Percentiles rank a stretch among this genome's conserved stretches.
Evolutionary conservation across 1,139 yeast genomes (phyloP).

Genomic region (Yamadazyma dendronema): DNA sequence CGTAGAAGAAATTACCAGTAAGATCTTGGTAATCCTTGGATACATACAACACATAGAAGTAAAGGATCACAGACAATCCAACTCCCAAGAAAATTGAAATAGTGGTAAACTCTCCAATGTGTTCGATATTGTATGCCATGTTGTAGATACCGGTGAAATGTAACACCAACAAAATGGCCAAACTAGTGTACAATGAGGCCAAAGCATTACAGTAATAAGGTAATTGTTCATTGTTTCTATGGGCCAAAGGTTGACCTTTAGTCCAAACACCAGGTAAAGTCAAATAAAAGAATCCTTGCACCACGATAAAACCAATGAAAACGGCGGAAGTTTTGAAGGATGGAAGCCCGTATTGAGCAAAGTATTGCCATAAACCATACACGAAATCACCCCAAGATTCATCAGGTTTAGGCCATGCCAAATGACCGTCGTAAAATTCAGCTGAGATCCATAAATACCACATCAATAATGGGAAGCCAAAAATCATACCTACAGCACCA

Average conservation of each 20-base stretch:
- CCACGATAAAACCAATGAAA: conserved; percentile 66
- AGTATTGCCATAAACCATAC: conserved; percentile 42
- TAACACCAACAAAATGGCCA: conserved; percentile 54
- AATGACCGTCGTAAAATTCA: conserved; percentile 67
- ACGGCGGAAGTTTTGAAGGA: conserved; percentile 62
- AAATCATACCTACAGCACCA: conserved; percentile 94
- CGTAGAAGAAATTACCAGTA: conserved; percentile 90
- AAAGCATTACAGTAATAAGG: conserved; percentile 94
- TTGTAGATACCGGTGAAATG: conserved; percentile 76
- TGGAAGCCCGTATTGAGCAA: conserved; percentile 66
- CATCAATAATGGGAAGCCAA: conserved; percentile 91
- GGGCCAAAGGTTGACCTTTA: conserved; percentile 88
- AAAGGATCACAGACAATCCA: conserved; percentile 57
- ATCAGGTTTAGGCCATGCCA: conserved; percentile 65
- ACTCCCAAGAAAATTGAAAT: conserved; percentile 83
- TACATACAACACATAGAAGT: conserved; percentile 62
- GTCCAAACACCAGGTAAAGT: conserved; percentile 95
- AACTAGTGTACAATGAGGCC: conserved; percentile 73
- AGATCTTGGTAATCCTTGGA: conserved; percentile 77
- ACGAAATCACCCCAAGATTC: conserved; percentile 61
- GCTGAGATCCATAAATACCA: conserved; percentile 96
- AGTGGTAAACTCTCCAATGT: conserved; percentile 90
- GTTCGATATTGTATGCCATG: conserved; percentile 69
- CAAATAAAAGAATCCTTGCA: conserved; percentile 74
- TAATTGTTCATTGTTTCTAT: conserved; percentile 72